phyloP scores from a whole-genome alignment of 2,329 filamentous ascomycete genomes.

The Ambrosiella cleistominuta region DNA sequence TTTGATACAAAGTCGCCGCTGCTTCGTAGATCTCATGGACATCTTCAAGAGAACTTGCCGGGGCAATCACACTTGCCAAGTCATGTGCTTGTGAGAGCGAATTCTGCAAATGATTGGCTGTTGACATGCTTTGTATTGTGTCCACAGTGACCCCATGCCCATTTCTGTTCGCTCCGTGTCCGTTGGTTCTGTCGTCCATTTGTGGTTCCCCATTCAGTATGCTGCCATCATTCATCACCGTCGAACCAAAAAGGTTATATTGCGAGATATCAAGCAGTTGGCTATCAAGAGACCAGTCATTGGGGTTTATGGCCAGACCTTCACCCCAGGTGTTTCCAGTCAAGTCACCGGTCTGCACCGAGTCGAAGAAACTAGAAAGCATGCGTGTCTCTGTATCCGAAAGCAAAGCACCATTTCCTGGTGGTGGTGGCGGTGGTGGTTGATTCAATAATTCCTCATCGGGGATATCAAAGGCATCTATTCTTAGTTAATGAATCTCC shows the following conservation, averaged over 20 bases:
- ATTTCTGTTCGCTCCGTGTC: not conserved
- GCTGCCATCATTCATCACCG: no score
- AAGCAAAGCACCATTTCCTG: slow-evolving; percentile 47
- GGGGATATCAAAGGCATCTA: slow-evolving; percentile 22
- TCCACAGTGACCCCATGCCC: not conserved
- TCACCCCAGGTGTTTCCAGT: slow-evolving; percentile 31
- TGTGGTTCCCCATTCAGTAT: not conserved
- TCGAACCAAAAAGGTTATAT: not conserved
- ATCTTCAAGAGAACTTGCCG: slow-evolving; percentile 5
- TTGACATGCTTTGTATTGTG: not conserved
- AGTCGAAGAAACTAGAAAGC: slow-evolving; percentile 40
- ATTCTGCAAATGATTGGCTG: not conserved
- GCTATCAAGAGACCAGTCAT: not conserved
- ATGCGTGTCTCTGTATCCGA: slow-evolving; percentile 42
- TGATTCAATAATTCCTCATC: slow-evolving; percentile 19
- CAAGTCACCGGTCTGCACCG: slow-evolving; percentile 33
- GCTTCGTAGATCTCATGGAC: slow-evolving; percentile 11
- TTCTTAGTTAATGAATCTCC: not conserved
- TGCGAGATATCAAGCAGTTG: not conserved
- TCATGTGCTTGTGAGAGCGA: slow-evolving; percentile 6
- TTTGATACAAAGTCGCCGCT: slow-evolving; percentile 11
- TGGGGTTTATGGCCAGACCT: slow-evolving; percentile 28
- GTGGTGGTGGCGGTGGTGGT: slow-evolving; percentile 37
- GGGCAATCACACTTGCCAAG: not conserved
- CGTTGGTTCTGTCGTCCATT: not conserved